Conservation (phyloP, 257 asterid genomes). For the Nemophila menziesii region DNA sequence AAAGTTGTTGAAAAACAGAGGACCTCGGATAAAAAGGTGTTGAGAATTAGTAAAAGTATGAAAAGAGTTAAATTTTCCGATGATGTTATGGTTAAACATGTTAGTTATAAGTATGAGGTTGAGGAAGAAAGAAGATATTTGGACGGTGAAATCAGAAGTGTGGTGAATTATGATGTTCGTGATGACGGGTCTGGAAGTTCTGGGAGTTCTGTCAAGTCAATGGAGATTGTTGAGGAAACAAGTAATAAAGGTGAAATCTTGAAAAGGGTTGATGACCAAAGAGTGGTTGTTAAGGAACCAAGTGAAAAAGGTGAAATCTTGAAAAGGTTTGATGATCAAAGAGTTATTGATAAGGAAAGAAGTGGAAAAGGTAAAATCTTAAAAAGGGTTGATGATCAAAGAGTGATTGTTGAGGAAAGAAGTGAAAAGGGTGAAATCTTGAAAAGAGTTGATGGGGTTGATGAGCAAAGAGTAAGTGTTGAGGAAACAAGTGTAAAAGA, state of each 20-base stretch:
- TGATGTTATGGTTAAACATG: conserved; percentile 31
- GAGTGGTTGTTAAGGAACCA: conserved; percentile 6
- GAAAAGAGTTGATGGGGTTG: conserved; percentile 17
- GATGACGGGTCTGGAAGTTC: too few species aligned
- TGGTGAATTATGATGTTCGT: too few species aligned
- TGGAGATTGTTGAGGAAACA: too few species aligned
- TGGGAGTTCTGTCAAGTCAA: too few species aligned
- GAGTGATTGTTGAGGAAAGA: conserved; percentile 7
- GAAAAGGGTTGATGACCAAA: background rate
- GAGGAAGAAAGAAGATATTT: conserved; percentile 12
- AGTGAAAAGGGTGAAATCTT: conserved; percentile 6
- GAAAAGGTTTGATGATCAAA: conserved; percentile 3
- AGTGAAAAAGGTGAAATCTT: conserved; percentile 6
- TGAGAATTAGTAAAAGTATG: conserved; percentile 24
- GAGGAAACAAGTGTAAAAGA: conserved; percentile 2
- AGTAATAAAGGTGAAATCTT: background rate
- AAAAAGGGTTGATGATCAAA: conserved; percentile 13
- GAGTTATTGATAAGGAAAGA: conserved; percentile 13
- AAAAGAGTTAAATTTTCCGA: conserved; percentile 42
- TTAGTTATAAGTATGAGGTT: conserved; percentile 25
- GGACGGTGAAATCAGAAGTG: background rate
- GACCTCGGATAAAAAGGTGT: conserved; percentile 14
- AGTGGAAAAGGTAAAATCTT: background rate
- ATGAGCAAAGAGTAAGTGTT: conserved; percentile 6
- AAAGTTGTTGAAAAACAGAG: conserved; percentile 18